A percentile compares a stretch with the other conserved stretches of the same genome.
These are phyloP conservation scores for Pleurozium schreberi DNA, from an alignment of 225 moss, liverwort and hornwort species.

Conservation along the genomic window DNA sequence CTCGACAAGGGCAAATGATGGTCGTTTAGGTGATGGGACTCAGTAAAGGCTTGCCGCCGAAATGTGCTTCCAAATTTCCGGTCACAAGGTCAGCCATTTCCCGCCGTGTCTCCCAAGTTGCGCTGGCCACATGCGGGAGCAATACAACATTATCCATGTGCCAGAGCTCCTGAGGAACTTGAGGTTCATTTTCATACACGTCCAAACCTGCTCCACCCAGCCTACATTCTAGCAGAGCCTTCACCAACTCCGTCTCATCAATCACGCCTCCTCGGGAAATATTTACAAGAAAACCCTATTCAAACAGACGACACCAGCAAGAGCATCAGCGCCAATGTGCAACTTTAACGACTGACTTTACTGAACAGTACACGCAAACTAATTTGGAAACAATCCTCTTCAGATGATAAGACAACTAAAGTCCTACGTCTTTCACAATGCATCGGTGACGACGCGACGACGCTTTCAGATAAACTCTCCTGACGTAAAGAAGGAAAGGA, in stretches of 20 bases:
- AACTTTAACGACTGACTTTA: not conserved
- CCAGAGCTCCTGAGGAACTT: constrained; percentile 67
- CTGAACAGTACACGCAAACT: not conserved
- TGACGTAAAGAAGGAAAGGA: not conserved
- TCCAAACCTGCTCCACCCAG: constrained; percentile 72
- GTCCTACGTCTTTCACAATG: not conserved
- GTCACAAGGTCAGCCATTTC: constrained; percentile 59
- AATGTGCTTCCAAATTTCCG: constrained; percentile 53
- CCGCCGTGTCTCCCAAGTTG: constrained; percentile 50
- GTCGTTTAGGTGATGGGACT: constrained; percentile 25
- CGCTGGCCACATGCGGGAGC: constrained; percentile 65
- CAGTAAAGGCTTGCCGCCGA: constrained; percentile 40
- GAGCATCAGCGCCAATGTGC: not conserved
- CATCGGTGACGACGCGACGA: not conserved
- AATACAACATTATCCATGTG: constrained; percentile 61
- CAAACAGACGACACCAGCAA: not conserved
- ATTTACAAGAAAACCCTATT: constrained; percentile 55
- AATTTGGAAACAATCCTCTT: not conserved
- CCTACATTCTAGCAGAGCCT: constrained; percentile 54
- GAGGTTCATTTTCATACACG: constrained; percentile 62
- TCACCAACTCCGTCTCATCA: constrained; percentile 67
- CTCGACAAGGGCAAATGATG: not conserved
- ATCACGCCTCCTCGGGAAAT: constrained; percentile 58
- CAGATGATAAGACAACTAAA: not conserved
- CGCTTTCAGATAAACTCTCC: not conserved